Evolutionary conservation across 192 early-diverging fungal species (phyloP).

Genomic region (Entomortierella parvispora): DNA sequence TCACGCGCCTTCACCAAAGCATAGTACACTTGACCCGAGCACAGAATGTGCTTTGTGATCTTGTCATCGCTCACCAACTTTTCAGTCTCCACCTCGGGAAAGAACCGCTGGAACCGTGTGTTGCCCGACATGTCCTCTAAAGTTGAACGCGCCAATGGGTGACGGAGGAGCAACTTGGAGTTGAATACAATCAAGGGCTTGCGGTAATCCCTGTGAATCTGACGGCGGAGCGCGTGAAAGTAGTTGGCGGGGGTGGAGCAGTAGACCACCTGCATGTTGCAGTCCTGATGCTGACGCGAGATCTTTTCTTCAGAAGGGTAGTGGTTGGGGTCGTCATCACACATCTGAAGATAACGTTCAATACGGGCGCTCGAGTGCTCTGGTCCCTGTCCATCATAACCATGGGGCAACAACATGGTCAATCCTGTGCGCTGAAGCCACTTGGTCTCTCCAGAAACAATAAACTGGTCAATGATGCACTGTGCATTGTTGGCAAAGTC

Average conservation of each 20-base stretch:
- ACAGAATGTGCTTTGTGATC: constrained; percentile 94
- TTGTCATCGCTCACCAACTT: constrained; percentile 81
- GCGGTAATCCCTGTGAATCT: constrained; percentile 97
- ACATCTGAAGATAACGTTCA: constrained; percentile 96
- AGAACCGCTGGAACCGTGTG: constrained; percentile 89
- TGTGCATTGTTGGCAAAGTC: constrained; percentile 98
- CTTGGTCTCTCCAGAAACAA: constrained; percentile 95
- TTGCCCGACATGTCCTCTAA: constrained; percentile 83
- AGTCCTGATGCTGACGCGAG: constrained; percentile 95
- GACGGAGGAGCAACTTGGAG: constrained; percentile 93
- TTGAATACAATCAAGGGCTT: constrained; percentile 86
- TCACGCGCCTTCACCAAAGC: constrained; percentile 86
- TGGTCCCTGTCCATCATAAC: constrained; percentile 98
- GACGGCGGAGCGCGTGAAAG: constrained; percentile 95
- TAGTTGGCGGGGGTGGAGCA: constrained; percentile 98
- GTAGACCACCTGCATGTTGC: constrained; percentile 98
- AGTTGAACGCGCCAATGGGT: constrained; percentile 89
- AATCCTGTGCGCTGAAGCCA: constrained; percentile 98
- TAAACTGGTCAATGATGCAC: constrained; percentile 98
- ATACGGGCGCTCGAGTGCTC: constrained; percentile 97
- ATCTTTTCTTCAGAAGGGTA: constrained; percentile 82
- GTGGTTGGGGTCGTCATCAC: constrained; percentile 92
- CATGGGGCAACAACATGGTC: constrained; percentile 94
- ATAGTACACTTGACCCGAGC: constrained; percentile 98
- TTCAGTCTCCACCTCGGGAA: constrained; percentile 91